These are phyloP conservation scores for Thermochaetoides thermophila DNA, from an alignment of 495 filamentous ascomycete genomes.

Conservation along the genomic window DNA sequence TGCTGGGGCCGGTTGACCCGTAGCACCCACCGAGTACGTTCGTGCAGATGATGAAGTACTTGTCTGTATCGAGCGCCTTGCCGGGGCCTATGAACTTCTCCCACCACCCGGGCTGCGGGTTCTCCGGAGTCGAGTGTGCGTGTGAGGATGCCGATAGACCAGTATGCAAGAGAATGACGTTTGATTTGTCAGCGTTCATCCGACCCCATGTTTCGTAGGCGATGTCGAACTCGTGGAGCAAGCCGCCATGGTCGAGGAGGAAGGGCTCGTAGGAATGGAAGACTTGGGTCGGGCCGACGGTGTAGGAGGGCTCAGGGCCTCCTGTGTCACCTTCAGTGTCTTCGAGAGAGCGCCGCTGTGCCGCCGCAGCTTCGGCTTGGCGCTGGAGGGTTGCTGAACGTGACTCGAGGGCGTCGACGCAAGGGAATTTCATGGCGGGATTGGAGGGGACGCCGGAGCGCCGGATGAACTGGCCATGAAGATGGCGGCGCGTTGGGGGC, in stretches of 20 bases:
- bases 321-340: slow-evolving; percentile 45
- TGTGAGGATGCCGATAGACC: slow-evolving; percentile 92
- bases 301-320: slow-evolving; percentile 91
- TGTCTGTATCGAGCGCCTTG: slow-evolving; percentile 71
- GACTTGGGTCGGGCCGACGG: slow-evolving; percentile 60
- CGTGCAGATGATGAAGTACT: slow-evolving; percentile 88
- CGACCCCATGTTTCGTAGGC: slow-evolving; percentile 91
- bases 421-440: slow-evolving; percentile 87
- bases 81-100: slow-evolving; percentile 96
- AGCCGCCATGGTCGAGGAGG: slow-evolving; percentile 84
- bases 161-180: slow-evolving; percentile 85
- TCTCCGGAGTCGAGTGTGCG: slow-evolving; percentile 73
- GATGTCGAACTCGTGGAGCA: slow-evolving; percentile 70
- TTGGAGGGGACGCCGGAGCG: slow-evolving; percentile 49
- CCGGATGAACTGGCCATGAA: slow-evolving; percentile 20
- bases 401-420: slow-evolving; percentile 80
- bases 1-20: slow-evolving; percentile 83
- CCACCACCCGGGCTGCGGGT: slow-evolving; percentile 93
- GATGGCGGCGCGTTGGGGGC: slow-evolving; percentile 4
- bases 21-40: slow-evolving; percentile 96
- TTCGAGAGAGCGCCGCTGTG: too few species aligned
- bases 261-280: slow-evolving; percentile 63
- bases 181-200: slow-evolving; percentile 68
- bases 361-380: slow-evolving; percentile 35
- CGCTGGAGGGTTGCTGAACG: slow-evolving; percentile 54